Base-by-base conservation (phyloP, 2,329 filamentous ascomycete species). In the Venturia asperata region DNA sequence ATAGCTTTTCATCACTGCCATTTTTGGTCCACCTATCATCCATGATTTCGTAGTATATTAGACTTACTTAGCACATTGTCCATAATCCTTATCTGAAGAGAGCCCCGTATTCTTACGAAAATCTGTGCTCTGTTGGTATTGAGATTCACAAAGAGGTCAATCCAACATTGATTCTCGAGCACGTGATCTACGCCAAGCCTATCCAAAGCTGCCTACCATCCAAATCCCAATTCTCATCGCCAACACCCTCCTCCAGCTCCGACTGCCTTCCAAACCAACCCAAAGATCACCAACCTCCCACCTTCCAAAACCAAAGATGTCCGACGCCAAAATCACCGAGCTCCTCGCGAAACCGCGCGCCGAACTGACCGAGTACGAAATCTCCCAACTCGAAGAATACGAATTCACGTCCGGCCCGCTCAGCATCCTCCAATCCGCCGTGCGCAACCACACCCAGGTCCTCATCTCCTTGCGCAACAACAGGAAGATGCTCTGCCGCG, bases 391-490 rank as follows among this genome's bases (percentile, higher is more conserved):
- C 70, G 88, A 91, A 76, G 87, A 90, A 74, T 87, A 92, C 76
- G 89, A 92, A 77, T 87, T 92, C 77, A 89, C 86, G 68, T 85
- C 87, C 47, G 90, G 90, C 3, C 90, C 90, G 10, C 83, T 97
- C 58, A 97, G 92, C 5, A 94, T 99, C 73, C 90, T 99, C 67
- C 93, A 97, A 80, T 97, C 94, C 67, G 94, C 94, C 69, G 94
- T 97, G 66, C 90, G 92, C 76, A 90, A 89, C 69, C 93, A 97
- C 81, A 90, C 89, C 55, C 94, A 97, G 80, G 93, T 99, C 68
- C 86, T 99, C 69, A 97, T 99, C 75, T 96, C 91, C 64, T 93
- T 93, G 80, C 92, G 94, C 70, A 97, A 96, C 85, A 97, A 97
- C 82, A 90, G 93, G 79, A 99, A 99, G 83, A 84, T 99, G 61